A percentile compares a stretch with the other conserved stretches of the same genome.
Evolutionary conservation across 2,329 filamentous ascomycete genomes (phyloP).

Genomic region (Fusarium armeniacum): DNA sequence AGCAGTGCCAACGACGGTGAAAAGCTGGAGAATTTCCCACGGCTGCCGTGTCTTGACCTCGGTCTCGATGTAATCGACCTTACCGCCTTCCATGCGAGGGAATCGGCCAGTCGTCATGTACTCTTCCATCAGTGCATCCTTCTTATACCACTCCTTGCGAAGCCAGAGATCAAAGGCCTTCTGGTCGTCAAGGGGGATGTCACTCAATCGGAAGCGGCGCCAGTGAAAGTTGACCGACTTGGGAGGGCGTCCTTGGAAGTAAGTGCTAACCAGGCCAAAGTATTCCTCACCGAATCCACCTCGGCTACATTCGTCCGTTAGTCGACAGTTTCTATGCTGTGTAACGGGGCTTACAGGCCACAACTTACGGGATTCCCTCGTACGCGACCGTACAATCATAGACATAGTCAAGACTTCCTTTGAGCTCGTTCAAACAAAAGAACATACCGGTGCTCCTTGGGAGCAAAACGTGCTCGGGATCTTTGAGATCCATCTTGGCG

Average conservation of each 20-base stretch:
- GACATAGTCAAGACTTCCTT: conserved; percentile 81
- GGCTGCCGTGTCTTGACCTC: conserved; percentile 67
- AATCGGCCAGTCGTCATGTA: conserved; percentile 85
- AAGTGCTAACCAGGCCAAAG: conserved; percentile 88
- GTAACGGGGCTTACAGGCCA: neutral
- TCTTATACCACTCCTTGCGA: conserved; percentile 88
- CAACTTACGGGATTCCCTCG: conserved; percentile 88
- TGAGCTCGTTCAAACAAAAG: conserved; percentile 83
- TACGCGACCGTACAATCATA: conserved; percentile 97
- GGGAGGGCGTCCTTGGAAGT: conserved; percentile 88
- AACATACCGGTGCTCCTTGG: conserved; percentile 85
- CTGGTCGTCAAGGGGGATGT: conserved; percentile 83
- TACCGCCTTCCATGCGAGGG: conserved; percentile 73
- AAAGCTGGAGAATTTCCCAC: conserved; percentile 70
- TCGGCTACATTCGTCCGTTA: conserved; percentile 63
- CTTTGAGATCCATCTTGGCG: conserved; percentile 78
- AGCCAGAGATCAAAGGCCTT: conserved; percentile 88
- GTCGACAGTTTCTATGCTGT: conserved; percentile 21
- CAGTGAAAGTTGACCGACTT: conserved; percentile 98
- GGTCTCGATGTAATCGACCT: conserved; percentile 68
- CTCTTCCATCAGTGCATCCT: conserved; percentile 88
- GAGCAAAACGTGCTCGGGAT: conserved; percentile 80
- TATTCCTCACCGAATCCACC: conserved; percentile 90
- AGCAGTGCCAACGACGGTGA: conserved; percentile 62
- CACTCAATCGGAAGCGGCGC: conserved; percentile 83